Percentiles rank a stretch among this genome's conserved stretches.
Conservation (phyloP, 2,329 filamentous ascomycete genomes). For the Pseudogymnoascus destructans region DNA sequence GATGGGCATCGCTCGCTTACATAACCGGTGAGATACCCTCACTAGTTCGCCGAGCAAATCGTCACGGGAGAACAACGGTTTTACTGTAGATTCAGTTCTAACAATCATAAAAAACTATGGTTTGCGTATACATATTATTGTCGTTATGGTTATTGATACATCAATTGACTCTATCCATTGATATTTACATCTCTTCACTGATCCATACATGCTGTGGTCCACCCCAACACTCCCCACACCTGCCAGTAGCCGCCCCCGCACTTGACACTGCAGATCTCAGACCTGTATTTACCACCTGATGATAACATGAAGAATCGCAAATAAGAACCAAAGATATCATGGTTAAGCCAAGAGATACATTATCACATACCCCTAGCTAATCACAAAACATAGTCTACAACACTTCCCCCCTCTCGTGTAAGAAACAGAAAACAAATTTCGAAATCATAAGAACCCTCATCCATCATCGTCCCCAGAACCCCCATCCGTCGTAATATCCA, state of each 20-base stretch:
- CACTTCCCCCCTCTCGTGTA: background rate
- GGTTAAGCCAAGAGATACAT: constrained; percentile 1
- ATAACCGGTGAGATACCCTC: background rate
- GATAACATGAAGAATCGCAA: background rate
- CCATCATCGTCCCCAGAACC: constrained; percentile 10
- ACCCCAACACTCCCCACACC: background rate
- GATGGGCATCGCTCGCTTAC: constrained; percentile 6
- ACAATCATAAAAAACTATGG: background rate
- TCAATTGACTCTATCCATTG: background rate
- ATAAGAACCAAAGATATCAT: background rate
- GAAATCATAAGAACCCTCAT: background rate
- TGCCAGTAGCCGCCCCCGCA: background rate
- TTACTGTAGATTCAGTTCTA: background rate
- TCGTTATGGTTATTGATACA: background rate
- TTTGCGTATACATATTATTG: background rate
- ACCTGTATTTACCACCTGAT: background rate
- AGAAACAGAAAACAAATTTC: background rate
- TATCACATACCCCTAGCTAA: constrained; percentile 5
- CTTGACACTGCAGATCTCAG: constrained; percentile 2
- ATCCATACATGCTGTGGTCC: background rate
- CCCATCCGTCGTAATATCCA: constrained; percentile 17
- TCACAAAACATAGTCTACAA: constrained; percentile 7
- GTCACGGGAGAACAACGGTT: background rate
- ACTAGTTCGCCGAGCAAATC: background rate
- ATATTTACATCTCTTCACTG: background rate